Evolutionary conservation across 805 yeast genomes (phyloP), one percentile per base, ranked within the genome.

Genomic region (Candida hungchunana): DNA sequence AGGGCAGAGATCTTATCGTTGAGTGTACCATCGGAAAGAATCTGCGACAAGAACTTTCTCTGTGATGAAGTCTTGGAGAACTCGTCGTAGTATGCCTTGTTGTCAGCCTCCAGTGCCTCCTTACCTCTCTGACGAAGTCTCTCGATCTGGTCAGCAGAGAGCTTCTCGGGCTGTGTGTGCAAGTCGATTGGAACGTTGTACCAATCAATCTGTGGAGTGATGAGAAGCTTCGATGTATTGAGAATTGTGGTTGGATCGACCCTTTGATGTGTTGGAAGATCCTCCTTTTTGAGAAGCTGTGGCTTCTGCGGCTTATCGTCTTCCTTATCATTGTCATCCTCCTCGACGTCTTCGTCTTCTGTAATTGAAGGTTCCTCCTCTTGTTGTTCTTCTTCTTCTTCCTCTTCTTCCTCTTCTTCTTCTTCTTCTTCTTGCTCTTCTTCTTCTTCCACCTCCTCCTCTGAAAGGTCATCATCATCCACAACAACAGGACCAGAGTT

Each of bases 1-100:
- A 93, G 71, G 0, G 98, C 96, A 31, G 96, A 85, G 37, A 93
- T 84, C 64, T 93, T 88, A 80, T 93, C 98, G 51, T 79, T 82
- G 50, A 90, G 70, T 0, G 98, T 93, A 84, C 98, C 98, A 47
- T 78, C 82, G 6, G 88, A 71, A 52, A 93, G 73, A 48, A 93
- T 82, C 61, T 90, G 94, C 1, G 90, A 74, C 69, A 87, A 76
- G 59, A 90, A 90, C 69, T 85, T 82, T 56, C 77, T 79, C 65
- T 84, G 96, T 6, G 94, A 83, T 26, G 82, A 77, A 37, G 80
- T 74, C 46, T 78, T 78, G 37, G 83, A 75, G 56, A 81, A 81
- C 56, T 82, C 94, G 42, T 78, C 80, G 43, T 75, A 71, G 57
- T 84, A 90, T 0, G 68, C 52, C 39, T 73, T 69, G 58, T 86